phyloP scores from a whole-genome alignment of 352 stramenopile species.

The Phytophthora ramorum region DNA sequence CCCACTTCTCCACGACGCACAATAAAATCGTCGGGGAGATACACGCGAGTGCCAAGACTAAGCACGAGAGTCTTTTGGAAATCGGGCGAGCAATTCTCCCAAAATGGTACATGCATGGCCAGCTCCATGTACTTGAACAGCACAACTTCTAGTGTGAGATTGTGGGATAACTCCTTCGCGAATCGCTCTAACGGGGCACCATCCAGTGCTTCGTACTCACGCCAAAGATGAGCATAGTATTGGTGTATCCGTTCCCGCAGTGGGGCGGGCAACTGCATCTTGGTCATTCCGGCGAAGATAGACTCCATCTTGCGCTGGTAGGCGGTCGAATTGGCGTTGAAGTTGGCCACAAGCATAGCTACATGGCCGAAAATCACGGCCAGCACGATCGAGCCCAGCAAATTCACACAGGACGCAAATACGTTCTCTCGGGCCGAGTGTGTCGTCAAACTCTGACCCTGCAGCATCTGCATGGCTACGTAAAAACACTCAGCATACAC shows the following conservation, averaged over 20 bases:
- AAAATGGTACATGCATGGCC: constrained; percentile 53
- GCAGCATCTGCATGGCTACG: constrained; percentile 46
- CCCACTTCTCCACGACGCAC: constrained; percentile 55
- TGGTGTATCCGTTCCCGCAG: constrained; percentile 72
- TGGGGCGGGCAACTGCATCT: constrained; percentile 51
- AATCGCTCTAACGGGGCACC: constrained; percentile 54
- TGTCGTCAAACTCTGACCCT: constrained; percentile 45
- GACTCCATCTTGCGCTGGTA: constrained; percentile 70
- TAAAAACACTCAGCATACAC: constrained; percentile 49
- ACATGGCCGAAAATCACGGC: constrained; percentile 72
- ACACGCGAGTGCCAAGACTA: constrained; percentile 55
- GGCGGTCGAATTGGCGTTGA: constrained; percentile 53
- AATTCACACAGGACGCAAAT: constrained; percentile 46
- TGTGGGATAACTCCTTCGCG: constrained; percentile 64
- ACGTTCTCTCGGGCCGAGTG: constrained; percentile 39
- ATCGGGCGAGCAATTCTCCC: constrained; percentile 51
- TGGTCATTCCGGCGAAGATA: constrained; percentile 58
- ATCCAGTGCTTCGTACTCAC: constrained; percentile 72
- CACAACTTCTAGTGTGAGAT: constrained; percentile 66
- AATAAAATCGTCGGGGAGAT: constrained; percentile 71
- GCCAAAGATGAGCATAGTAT: constrained; percentile 76
- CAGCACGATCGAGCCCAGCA: constrained; percentile 54
- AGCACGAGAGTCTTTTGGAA: constrained; percentile 67
- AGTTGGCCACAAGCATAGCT: constrained; percentile 62
- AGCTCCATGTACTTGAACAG: constrained; percentile 79